Base-by-base conservation (phyloP, 805 yeast species). In the Wickerhamiella azymoides region DNA sequence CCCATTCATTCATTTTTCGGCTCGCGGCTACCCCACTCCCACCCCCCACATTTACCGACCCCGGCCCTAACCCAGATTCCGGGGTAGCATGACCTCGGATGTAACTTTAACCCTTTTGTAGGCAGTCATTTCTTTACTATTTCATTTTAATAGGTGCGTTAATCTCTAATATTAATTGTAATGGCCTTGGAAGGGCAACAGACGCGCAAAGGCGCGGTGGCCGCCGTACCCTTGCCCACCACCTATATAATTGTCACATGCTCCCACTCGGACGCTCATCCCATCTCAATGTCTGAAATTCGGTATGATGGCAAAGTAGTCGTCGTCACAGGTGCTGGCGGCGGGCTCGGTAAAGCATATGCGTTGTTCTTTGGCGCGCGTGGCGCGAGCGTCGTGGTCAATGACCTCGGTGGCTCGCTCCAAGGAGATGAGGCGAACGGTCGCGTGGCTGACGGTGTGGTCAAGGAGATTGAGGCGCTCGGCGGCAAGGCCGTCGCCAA, bases 311-410 rank as follows among this genome's bases (percentile, higher is more conserved):
- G 79, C 56, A 80, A 82, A 62, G 96, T 89, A 38, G 96, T 89
- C 28, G 77, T 89, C 48, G 78, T 89, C 61, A 89, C 96, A 42
- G 98, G 98, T 28, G 92, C 96, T 40, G 98, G 98, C 52, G 97
- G 96, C 54, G 98, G 97, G 16, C 73, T 89, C 39, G 98, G 98
- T 19, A 82, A 73, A 57, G 77, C 77, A 41, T 89, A 89, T 64
- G 94, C 96, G 5, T 66, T 85, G 27, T 85, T 81, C 55, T 89
- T 73, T 64, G 97, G 94, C 37, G 69, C 77, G 49, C 73, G 94
- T 54, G 97, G 97, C 30, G 98, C 96, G 50, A 80, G 80, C 56
- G 96, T 89, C 32, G 95, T 89, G 21, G 95, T 89, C 27, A 89
- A 89, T 61, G 98, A 89, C 64, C 71, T 89, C 50, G 96, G 96